Conservation (phyloP, 169 alveolate species). For the Eimeria nieschulzi region DNA sequence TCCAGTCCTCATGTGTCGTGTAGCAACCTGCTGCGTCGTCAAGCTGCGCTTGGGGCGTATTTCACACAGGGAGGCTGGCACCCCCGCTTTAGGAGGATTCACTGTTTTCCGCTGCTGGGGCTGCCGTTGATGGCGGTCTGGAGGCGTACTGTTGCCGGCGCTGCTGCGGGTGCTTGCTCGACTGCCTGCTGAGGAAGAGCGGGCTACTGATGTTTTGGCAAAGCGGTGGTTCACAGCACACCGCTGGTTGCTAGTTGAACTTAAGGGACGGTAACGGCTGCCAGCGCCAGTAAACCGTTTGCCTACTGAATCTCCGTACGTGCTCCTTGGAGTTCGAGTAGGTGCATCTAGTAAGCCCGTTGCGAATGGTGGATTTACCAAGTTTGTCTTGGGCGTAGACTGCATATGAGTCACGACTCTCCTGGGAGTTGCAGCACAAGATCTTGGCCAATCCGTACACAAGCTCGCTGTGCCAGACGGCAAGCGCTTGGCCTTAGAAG, state of each 20-base stretch:
- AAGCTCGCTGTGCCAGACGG: too few relatives aligned
- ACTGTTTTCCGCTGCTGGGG: background rate
- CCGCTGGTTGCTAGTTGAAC: conserved; percentile 19
- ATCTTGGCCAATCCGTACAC: too few relatives aligned
- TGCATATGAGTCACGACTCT: background rate
- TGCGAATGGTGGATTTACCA: conserved; percentile 41
- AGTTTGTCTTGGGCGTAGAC: background rate
- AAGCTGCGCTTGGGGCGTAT: conserved; percentile 31
- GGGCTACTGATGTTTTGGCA: background rate
- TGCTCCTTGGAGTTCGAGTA: conserved; percentile 60
- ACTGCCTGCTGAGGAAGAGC: conserved; percentile 42
- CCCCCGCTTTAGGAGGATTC: background rate
- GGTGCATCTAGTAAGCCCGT: conserved; percentile 64
- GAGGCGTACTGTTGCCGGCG: background rate
- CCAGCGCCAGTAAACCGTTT: background rate
- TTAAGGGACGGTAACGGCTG: background rate
- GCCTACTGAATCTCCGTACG: conserved; percentile 65
- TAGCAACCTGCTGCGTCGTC: conserved; percentile 39
- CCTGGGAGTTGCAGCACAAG: background rate
- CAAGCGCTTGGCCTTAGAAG: background rate
- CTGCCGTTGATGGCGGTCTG: background rate
- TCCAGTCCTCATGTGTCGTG: background rate
- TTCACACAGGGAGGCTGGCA: background rate
- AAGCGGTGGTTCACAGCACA: background rate
- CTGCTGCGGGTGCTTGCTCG: conserved; percentile 59